Conservation (phyloP, 1,139 yeast species). For the Yamadazyma atmosphaerica region DNA sequence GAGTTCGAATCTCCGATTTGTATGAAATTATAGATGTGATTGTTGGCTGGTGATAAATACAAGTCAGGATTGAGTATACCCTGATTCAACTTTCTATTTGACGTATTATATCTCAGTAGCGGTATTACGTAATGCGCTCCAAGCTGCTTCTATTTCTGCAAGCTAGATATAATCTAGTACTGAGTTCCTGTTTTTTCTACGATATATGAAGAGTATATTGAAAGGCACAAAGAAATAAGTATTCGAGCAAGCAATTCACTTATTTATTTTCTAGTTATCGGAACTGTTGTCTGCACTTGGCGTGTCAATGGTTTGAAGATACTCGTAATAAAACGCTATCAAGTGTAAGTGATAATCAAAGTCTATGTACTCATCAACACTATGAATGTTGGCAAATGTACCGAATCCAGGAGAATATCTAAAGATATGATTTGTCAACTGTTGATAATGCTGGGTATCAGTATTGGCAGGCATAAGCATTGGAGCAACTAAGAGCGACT, state of each 20-base stretch:
- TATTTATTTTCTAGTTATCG: background rate
- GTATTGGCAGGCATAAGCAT: constrained; percentile 35
- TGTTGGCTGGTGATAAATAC: background rate
- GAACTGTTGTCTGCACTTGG: background rate
- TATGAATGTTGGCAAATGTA: constrained; percentile 27
- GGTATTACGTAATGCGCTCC: background rate
- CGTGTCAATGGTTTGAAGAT: background rate
- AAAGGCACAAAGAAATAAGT: background rate
- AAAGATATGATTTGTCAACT: constrained; percentile 26
- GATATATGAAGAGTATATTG: background rate
- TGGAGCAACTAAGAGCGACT: constrained; percentile 23
- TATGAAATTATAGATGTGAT: background rate
- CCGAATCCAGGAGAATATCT: constrained; percentile 32
- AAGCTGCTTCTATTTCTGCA: background rate
- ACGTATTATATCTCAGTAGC: background rate
- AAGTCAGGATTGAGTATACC: background rate
- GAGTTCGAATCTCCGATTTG: background rate
- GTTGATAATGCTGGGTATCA: constrained; percentile 39
- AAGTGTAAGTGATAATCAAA: constrained; percentile 42
- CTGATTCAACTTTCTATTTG: background rate
- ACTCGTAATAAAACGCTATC: constrained; percentile 41
- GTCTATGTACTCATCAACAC: constrained; percentile 40
- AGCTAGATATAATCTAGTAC: background rate
- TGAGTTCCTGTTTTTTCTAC: background rate
- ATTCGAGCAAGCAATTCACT: background rate